Conservation (phyloP, 805 yeast genomes). For the Saccharomycopsis guyanensis region DNA sequence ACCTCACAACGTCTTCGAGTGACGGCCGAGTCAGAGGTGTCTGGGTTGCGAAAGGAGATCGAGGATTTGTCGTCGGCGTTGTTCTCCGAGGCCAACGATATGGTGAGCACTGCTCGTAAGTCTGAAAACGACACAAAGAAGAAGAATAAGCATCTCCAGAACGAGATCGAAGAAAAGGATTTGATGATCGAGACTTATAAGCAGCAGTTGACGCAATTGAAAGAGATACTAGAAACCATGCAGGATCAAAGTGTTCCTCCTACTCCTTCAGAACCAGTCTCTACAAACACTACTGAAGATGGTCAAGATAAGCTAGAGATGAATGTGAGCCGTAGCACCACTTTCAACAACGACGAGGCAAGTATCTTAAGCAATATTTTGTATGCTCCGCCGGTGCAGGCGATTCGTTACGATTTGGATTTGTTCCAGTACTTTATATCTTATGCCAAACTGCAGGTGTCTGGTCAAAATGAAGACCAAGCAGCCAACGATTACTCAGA, state of each 20-base stretch:
- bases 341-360: neutral
- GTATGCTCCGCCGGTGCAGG: constrained; percentile 35
- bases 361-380: constrained; percentile 21
- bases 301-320: constrained; percentile 19
- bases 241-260: constrained; percentile 21
- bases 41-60: constrained; percentile 59
- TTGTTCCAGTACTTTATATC: constrained; percentile 33
- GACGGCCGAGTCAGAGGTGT: constrained; percentile 50
- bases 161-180: constrained; percentile 62
- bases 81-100: constrained; percentile 76
- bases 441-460: constrained; percentile 27
- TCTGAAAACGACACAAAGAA: constrained; percentile 53
- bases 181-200: constrained; percentile 54
- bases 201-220: constrained; percentile 61
- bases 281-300: constrained; percentile 13
- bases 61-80: constrained; percentile 72
- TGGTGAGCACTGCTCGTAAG: constrained; percentile 74
- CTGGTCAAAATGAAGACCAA: neutral
- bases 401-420: constrained; percentile 36
- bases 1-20: constrained; percentile 20
- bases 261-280: constrained; percentile 5
- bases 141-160: constrained; percentile 47
- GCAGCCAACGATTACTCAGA: constrained; percentile 1
- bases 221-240: constrained; percentile 40
- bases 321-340: neutral